These are phyloP conservation scores for Linnemannia zychae DNA, from an alignment of 192 early-diverging fungal genomes.

Conservation along the genomic window DNA sequence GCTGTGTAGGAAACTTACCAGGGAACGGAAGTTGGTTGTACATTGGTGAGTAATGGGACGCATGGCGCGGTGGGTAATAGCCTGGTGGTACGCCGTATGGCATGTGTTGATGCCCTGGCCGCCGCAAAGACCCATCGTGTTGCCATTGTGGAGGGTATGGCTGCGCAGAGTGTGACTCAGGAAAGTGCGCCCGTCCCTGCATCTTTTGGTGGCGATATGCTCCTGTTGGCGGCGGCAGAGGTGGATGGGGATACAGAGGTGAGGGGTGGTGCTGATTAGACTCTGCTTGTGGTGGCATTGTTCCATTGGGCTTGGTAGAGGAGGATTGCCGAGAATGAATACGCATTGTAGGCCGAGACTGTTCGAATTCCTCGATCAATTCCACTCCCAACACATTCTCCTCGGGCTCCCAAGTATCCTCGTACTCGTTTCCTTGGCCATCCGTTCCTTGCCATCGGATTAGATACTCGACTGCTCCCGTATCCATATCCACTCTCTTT, in stretches of 20 bases:
- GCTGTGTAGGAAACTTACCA: background rate
- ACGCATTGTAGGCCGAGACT: slow-evolving; percentile 1
- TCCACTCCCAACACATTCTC: slow-evolving; percentile 45
- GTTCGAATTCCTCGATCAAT: slow-evolving; percentile 46
- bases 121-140: background rate
- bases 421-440: slow-evolving; percentile 30
- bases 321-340: slow-evolving; percentile 17
- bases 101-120: background rate
- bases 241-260: background rate
- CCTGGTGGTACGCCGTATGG: background rate
- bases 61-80: slow-evolving; percentile 3
- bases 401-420: slow-evolving; percentile 53
- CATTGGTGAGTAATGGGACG: slow-evolving; percentile 16
- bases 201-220: background rate
- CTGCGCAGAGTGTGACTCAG: background rate
- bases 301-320: background rate
- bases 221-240: background rate
- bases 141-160: background rate
- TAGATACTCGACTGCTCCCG: slow-evolving; percentile 35
- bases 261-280: background rate
- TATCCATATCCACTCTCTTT: slow-evolving; percentile 32
- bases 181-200: background rate
- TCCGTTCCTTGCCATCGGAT: slow-evolving; percentile 48
- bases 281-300: background rate
- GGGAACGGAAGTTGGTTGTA: background rate